Evolutionary conservation across 192 early-diverging fungal genomes (phyloP), one percentile per base, ranked within the genome.

Genomic region (Hyaloraphidium curvatum): DNA sequence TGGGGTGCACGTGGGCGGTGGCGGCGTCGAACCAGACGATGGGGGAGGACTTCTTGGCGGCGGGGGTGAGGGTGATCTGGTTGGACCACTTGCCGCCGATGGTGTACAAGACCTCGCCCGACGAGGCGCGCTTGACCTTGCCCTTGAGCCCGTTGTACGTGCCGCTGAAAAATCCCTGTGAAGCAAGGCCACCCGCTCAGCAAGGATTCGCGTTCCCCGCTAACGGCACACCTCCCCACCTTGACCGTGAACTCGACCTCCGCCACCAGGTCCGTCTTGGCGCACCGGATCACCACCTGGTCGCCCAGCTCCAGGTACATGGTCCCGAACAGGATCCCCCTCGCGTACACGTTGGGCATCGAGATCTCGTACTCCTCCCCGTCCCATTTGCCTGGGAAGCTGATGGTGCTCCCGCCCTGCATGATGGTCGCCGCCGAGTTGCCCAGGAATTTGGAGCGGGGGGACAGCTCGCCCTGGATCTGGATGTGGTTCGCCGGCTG

Each of bases 271-370:
- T 87, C 83, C 55, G 69, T 72, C 55, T 86, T 71, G 29, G 67
- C 54, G 62, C 89, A 91, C 25, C 64, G 69, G 9, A 92, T 73
- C 0, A 69, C 68, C 2, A 80, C 80, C n/a, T 64, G 67, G 64
- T 95, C 91, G 33, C 87, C 91, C 31, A 92, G 69, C 63, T 95
- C 91, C 43, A 95, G 64, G 31, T 83, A 76, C 91, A 95, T 92
- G 26, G 77, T 92, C 26, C 91, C 91, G 67, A 94, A 85, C 56
- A 94, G 50, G 33, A 95, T 84, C 1, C 88, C 86, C 5, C 91
- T 74, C 2, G 88, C 91, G 61, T 92, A 95, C 54, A 92, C 75
- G 63, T 95, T 95, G 9, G 91, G 91, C 63, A 86, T 81, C 0
- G 74, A 78, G 54, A 95, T 78, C 30, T 73, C 61, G 68, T 91